A percentile compares a stretch with the other conserved stretches of the same genome.
Evolutionary conservation across 2,329 filamentous ascomycete genomes (phyloP).

Genomic region (Drechslerella stenobrocha): DNA sequence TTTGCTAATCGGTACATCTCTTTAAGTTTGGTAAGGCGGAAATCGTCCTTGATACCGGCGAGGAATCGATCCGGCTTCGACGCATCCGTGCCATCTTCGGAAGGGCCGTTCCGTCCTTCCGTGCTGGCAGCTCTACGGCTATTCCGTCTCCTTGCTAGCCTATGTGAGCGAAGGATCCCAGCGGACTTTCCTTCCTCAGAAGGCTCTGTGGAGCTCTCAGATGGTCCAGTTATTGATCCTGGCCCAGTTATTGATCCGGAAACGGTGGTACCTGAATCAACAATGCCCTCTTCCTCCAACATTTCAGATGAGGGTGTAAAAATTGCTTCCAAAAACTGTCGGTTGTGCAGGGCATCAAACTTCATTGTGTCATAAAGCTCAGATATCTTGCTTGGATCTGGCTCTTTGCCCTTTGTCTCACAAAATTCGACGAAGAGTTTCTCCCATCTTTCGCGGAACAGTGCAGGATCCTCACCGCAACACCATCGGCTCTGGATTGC

Average conservation of each 20-base stretch:
- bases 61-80: constrained; percentile 41
- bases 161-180: constrained; percentile 47
- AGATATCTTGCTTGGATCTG: constrained; percentile 97
- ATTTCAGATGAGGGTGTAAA: constrained; percentile 84
- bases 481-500: constrained; percentile 91
- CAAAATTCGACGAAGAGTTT: constrained; percentile 97
- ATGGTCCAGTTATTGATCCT: constrained; percentile 2
- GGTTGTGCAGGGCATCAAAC: constrained; percentile 95
- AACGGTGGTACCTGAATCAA: constrained; percentile 18
- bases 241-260: constrained; percentile 29
- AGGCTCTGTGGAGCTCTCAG: constrained; percentile 3
- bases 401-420: constrained; percentile 78
- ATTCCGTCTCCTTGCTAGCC: constrained; percentile 42
- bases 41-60: constrained; percentile 76
- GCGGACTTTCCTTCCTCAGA: constrained; percentile 27
- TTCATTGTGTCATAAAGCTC: constrained; percentile 99
- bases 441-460: constrained; percentile 97
- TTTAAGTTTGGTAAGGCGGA: constrained; percentile 80
- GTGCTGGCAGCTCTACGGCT: constrained; percentile 37
- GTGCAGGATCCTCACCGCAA: constrained; percentile 87
- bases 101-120: constrained; percentile 21
- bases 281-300: constrained; percentile 67
- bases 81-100: constrained; percentile 19
- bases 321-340: constrained; percentile 94
- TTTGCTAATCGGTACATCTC: constrained; percentile 94